Base-by-base conservation (phyloP, 106 monocot genomes). In the Allium fistulosum region DNA sequence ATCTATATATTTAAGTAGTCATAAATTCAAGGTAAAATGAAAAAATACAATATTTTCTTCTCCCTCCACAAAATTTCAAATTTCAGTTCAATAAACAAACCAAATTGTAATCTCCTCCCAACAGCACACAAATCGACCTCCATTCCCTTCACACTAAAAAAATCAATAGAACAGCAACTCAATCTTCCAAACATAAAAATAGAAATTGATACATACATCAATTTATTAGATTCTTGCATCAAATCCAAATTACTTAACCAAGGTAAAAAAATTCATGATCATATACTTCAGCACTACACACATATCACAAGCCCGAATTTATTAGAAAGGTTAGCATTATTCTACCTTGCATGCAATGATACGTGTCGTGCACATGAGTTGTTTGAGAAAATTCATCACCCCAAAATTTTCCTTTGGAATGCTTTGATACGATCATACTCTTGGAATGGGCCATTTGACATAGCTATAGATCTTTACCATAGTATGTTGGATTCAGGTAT, bases 341-440 rank as follows among this genome's bases (percentile, higher is more conserved):
- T 74, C 56, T 78, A 88, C 69, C 46, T 81, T 15, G 67, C 80
- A 9, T 66, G 73, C 46, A 68, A 74, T 17, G 63, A 82, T 16
- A 76, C 50, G 2, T 75, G 53, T 15, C 59, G 18, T 9, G 87
- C 85, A 12, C 85, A 48, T 46, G 48, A 46, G 0, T 7, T 87
- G 26, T 92, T 92, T 55, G 80, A 87, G 37, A 68, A 72, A 71
- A 85, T 92, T 49, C 82, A 56, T 2, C 74, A 63, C 7, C 82
- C 87, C 17, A 80, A 58, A 27, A 61, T 84, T 46, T 87, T 87
- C 66, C 50, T 84, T 9, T 87, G 84, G 79, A 92, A 92, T 58
- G 76, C 91, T 11, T 78, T 87, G 91, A 92, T 92, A 71, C 77
- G 82, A 51, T 78, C 74, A 45, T 85, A 85, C 49, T 61, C 92